Conservation (phyloP, 2,329 filamentous ascomycete genomes). For the Emmonsiellopsis sp. region DNA sequence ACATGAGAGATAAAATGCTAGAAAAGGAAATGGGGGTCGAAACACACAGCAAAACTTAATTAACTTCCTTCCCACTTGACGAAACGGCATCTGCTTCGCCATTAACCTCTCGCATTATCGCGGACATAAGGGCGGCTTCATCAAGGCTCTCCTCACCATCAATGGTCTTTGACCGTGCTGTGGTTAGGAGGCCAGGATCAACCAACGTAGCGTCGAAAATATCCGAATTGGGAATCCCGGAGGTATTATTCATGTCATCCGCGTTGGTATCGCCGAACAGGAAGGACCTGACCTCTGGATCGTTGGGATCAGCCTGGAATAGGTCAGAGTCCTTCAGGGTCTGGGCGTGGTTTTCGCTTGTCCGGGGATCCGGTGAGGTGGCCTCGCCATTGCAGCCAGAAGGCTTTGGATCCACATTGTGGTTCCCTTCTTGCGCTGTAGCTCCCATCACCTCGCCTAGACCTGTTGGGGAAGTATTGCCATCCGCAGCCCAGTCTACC, state of each 20-base stretch:
- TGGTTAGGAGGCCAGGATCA: slow-evolving; percentile 16
- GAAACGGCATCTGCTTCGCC: neutral
- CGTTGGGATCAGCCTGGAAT: slow-evolving; percentile 1
- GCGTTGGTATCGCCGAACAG: slow-evolving; percentile 15
- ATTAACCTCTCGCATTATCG: slow-evolving; percentile 10
- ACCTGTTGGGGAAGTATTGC: slow-evolving; percentile 25
- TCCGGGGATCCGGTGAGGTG: neutral
- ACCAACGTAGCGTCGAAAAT: slow-evolving; percentile 27
- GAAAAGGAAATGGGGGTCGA: neutral
- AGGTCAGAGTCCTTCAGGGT: neutral
- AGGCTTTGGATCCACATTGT: too few relatives aligned
- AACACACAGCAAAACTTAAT: neutral
- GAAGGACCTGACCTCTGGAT: slow-evolving; percentile 21
- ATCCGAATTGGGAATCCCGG: slow-evolving; percentile 11
- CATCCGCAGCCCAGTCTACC: slow-evolving; percentile 29
- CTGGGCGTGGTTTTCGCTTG: neutral
- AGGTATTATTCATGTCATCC: slow-evolving; percentile 4
- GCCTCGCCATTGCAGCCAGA: too few relatives aligned
- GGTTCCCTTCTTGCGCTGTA: neutral
- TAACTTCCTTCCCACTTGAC: neutral
- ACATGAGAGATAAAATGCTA: neutral
- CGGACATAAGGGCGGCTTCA: slow-evolving; percentile 6
- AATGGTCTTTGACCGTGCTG: slow-evolving; percentile 16
- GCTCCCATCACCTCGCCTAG: neutral
- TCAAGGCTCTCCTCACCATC: slow-evolving; percentile 8